Evolutionary conservation across 805 yeast species (phyloP), one percentile per base, ranked within the genome.

Genomic region (Millerozyma miso): DNA sequence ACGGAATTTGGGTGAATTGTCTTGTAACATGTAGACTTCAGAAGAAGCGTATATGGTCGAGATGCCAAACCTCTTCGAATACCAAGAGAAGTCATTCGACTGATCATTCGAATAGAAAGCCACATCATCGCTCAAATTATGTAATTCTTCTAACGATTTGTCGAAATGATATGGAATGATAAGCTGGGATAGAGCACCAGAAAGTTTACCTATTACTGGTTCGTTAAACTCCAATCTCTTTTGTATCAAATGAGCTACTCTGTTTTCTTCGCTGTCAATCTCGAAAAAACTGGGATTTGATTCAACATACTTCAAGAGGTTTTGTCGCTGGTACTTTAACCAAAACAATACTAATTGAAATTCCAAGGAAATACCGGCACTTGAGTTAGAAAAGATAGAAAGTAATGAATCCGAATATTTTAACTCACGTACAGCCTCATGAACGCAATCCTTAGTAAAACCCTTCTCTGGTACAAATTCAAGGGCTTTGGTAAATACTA

Each of bases 81-180:
- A 91, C 99, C 99, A 91, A 3, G 88, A 84, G 59, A 85, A 82
- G 60, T 88, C 96, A 50, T 81, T 81, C 16, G 93, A 77, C 41
- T 62, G 56, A 58, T 90, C 97, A 8, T 90, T 93, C 0, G 96
- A 81, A 52, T 79, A 80, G 61, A 65, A 88, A 36, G 87, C 77
- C 45, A 91, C 73, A 58, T 93, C 98, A 64, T 91, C 98, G 10
- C 88, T 74, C 43, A 90, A 71, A 40, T 78, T 74, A 52, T 81
- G 85, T 43, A 93, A 74, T 55, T 88, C 95, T 31, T 76, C 77
- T 39, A 85, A 53, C 0, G 93, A 78, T 20, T 57, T 51, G 3
- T 69, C 59, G 26, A 83, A 37, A 56, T 86, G 83, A 40, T 74
- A 72, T 1, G 96, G 96, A 19, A 78, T 59, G 4, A 83, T 65